phyloP scores from a whole-genome alignment of 108 stramenopile genomes.

The Cyclotella distinguenda region DNA sequence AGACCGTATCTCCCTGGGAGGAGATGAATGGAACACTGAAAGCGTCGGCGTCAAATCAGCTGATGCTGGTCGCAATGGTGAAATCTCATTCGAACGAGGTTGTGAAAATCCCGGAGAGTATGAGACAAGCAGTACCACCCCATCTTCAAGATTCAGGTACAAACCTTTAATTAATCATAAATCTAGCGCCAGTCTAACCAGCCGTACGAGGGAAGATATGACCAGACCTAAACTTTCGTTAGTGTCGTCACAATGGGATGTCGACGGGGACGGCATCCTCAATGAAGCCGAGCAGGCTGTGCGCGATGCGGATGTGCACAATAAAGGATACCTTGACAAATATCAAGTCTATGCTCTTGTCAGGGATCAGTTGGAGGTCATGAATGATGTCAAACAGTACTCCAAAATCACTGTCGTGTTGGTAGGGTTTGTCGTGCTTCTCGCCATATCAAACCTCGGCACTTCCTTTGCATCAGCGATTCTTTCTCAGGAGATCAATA shows the following conservation, averaged over 20 bases:
- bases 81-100: too few species aligned
- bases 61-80: too few species aligned
- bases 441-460: constrained; percentile 4
- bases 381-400: constrained; percentile 8
- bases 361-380: neutral
- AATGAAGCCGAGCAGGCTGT: constrained; percentile 14
- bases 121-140: too few species aligned
- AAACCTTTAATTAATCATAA: too few species aligned
- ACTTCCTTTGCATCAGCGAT: constrained; percentile 6
- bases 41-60: too few species aligned
- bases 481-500: constrained; percentile 1
- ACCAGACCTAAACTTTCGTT: neutral
- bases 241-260: constrained; percentile 11
- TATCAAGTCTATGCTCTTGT: constrained; percentile 18
- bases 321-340: constrained; percentile 10
- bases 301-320: constrained; percentile 9
- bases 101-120: too few species aligned
- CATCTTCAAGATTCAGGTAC: too few species aligned
- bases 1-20: too few species aligned
- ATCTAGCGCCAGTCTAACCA: neutral
- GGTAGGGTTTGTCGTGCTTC: neutral
- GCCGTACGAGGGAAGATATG: neutral
- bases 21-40: too few species aligned
- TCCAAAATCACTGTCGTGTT: neutral
- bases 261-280: constrained; percentile 14